These are phyloP conservation scores for Edaphochlamys debaryana DNA, from an alignment of 139 green algal species.

Conservation along the genomic window DNA sequence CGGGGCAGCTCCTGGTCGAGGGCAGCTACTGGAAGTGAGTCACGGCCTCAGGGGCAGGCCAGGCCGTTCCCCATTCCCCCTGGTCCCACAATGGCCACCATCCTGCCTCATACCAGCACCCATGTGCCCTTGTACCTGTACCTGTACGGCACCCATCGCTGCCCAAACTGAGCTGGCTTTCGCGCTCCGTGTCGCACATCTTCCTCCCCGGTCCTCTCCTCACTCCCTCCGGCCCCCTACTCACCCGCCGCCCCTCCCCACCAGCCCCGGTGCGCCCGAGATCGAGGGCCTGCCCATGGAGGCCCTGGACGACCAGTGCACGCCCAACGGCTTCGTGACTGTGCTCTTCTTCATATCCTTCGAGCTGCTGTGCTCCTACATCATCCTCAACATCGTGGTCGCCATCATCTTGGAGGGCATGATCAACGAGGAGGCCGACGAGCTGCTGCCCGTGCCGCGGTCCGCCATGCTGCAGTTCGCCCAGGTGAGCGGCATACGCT, in stretches of 20 bases:
- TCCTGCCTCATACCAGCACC: too few species aligned
- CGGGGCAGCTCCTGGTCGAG: neutral
- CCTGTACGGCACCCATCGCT: too few species aligned
- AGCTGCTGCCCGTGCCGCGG: constrained; percentile 7
- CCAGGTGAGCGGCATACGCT: neutral
- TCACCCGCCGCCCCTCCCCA: too few species aligned
- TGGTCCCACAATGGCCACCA: too few species aligned
- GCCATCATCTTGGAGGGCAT: constrained; percentile 31
- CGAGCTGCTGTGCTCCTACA: constrained; percentile 31
- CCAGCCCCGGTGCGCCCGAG: too few species aligned
- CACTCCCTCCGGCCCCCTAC: too few species aligned
- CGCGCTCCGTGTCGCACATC: too few species aligned
- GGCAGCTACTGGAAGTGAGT: constrained; percentile 7
- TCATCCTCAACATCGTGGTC: constrained; percentile 28
- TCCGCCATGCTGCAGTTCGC: neutral
- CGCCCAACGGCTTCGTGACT: neutral
- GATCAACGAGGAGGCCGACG: constrained; percentile 2
- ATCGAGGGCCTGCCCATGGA: neutral
- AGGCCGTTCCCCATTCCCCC: too few species aligned
- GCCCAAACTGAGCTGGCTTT: too few species aligned
- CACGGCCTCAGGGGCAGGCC: too few species aligned
- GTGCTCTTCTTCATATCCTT: constrained; percentile 33
- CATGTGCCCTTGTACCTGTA: too few species aligned
- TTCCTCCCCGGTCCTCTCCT: too few species aligned
- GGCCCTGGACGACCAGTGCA: constrained; percentile 7